Evolutionary conservation across 2,329 filamentous ascomycete genomes (phyloP).

Genomic region (Fusarium heterosporum): DNA sequence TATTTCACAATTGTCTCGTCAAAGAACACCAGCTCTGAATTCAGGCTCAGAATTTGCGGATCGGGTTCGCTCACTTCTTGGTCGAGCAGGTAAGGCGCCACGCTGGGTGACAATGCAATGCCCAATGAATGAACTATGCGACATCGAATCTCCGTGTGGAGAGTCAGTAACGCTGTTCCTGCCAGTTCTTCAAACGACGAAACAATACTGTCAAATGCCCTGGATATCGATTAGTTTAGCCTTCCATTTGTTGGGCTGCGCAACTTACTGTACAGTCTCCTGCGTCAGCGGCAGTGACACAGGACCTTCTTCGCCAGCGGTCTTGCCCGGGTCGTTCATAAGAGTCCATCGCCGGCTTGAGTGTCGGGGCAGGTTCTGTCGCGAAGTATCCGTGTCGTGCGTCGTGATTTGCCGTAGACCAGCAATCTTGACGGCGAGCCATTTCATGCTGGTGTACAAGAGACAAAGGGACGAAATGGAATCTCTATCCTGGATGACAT

Average conservation of each 20-base stretch:
- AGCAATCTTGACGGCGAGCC: conserved; percentile 87
- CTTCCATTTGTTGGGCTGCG: neutral
- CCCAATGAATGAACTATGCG: conserved; percentile 84
- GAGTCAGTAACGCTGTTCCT: conserved; percentile 80
- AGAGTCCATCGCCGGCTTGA: conserved; percentile 86
- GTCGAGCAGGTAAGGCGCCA: conserved; percentile 72
- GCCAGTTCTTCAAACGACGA: conserved; percentile 85
- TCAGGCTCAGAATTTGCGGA: conserved; percentile 83
- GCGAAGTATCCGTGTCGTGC: conserved; percentile 74
- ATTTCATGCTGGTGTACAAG: conserved; percentile 97
- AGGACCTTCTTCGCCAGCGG: conserved; percentile 70
- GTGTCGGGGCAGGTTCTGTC: conserved; percentile 63
- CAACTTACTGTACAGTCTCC: conserved; percentile 80
- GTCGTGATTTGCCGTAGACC: conserved; percentile 84
- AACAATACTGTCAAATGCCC: conserved; percentile 88
- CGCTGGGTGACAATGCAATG: conserved; percentile 70
- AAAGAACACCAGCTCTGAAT: conserved; percentile 85
- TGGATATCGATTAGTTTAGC: conserved; percentile 51
- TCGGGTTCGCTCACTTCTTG: conserved; percentile 82
- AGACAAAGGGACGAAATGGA: conserved; percentile 86
- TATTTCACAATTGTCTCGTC: conserved; percentile 83
- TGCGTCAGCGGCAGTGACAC: conserved; percentile 89
- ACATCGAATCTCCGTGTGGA: conserved; percentile 90
- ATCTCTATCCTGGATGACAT: conserved; percentile 91
- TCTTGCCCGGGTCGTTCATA: conserved; percentile 71